Conservation (phyloP, 176 grass and related monocot genomes). For the Musa schizocarpa region DNA sequence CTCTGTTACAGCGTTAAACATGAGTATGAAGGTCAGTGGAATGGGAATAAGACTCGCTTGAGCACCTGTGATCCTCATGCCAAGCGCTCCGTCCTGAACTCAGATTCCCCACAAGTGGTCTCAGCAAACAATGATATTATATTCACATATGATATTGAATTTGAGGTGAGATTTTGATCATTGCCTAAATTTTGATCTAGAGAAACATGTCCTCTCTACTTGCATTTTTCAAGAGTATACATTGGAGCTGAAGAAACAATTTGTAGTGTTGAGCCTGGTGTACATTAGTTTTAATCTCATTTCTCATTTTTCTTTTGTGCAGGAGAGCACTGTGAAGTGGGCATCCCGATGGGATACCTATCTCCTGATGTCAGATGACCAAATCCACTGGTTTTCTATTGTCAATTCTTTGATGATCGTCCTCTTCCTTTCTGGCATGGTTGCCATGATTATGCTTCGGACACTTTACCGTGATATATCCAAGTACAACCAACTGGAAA, state of each 20-base stretch:
- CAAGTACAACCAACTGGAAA: conserved; percentile 8
- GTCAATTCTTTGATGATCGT: conserved; percentile 10
- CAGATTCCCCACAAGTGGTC: neutral
- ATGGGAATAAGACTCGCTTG: neutral
- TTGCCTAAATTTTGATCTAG: neutral
- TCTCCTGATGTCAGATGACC: conserved; percentile 9
- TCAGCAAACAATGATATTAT: conserved; percentile 2
- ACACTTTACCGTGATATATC: conserved; percentile 1
- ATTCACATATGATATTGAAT: conserved; percentile 10
- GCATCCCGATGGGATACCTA: conserved; percentile 8
- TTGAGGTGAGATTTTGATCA: neutral
- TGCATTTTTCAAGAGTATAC: neutral
- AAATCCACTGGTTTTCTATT: conserved; percentile 11
- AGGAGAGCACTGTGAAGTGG: conserved; percentile 8
- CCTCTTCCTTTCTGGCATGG: conserved; percentile 9
- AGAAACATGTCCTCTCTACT: neutral
- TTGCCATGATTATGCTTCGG: conserved; percentile 8
- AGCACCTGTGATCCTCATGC: conserved; percentile 10
- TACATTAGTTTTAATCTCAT: no score
- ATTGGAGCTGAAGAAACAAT: neutral
- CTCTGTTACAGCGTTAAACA: neutral
- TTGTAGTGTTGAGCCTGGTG: neutral
- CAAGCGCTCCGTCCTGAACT: neutral
- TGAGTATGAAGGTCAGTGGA: conserved; percentile 2
- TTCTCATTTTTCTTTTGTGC: neutral